A percentile compares a stretch with the other conserved stretches of the same genome.
Evolutionary conservation across 2,329 filamentous ascomycete genomes (phyloP).

Genomic region (Escovopsis sp.): DNA sequence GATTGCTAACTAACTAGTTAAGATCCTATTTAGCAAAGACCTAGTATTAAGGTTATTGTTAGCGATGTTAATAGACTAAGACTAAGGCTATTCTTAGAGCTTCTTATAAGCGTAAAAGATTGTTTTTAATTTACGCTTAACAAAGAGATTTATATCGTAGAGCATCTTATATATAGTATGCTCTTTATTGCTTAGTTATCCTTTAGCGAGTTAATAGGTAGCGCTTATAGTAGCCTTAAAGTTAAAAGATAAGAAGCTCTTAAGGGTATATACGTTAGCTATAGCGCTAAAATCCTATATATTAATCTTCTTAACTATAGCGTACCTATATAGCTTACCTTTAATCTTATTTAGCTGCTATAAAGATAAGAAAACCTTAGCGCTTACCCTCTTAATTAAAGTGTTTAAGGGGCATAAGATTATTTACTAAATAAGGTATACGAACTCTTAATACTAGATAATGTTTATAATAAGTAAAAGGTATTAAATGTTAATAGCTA

Average conservation of each 20-base stretch:
- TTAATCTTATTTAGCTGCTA: neutral
- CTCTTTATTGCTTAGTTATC: neutral
- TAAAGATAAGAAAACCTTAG: neutral
- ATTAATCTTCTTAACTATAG: neutral
- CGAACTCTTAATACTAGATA: neutral
- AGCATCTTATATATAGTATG: neutral
- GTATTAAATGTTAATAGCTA: neutral
- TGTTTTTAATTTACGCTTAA: too few relatives aligned
- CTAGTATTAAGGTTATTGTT: too few relatives aligned
- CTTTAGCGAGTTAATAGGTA: too few relatives aligned
- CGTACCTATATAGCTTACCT: neutral
- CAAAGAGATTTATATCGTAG: too few relatives aligned
- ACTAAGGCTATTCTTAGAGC: too few relatives aligned
- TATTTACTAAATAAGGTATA: too few relatives aligned
- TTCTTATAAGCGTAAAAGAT: too few relatives aligned
- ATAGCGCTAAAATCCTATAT: neutral
- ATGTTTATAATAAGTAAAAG: neutral
- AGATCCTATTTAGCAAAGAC: too few relatives aligned
- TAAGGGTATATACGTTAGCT: neutral
- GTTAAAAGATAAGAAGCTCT: neutral
- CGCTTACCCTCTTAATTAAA: neutral
- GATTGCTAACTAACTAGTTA: too few relatives aligned
- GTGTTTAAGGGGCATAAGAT: neutral
- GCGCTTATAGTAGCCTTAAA: neutral
- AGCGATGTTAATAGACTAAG: too few relatives aligned